Conservation (phyloP, 306 rosid genomes). For the Myrica gale region DNA sequence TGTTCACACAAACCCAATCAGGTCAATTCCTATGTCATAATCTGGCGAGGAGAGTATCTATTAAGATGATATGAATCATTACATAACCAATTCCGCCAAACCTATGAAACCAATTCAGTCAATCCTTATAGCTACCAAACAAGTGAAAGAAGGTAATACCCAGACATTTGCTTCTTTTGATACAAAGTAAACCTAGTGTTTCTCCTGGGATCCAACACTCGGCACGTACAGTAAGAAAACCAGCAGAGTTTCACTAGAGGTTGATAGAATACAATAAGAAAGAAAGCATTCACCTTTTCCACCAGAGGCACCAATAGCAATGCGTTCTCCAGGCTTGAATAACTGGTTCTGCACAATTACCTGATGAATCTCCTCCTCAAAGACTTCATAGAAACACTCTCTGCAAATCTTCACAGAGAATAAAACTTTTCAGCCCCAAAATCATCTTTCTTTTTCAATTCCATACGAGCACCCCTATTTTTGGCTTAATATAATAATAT, state of each 20-base stretch:
- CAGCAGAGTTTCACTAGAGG: neutral
- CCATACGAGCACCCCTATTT: neutral
- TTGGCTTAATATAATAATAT: neutral
- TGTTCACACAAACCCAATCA: neutral
- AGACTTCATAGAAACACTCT: constrained; percentile 78
- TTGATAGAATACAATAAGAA: neutral
- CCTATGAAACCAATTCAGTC: neutral
- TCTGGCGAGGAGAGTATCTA: neutral
- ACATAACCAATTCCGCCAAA: neutral
- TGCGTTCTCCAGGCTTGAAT: constrained; percentile 66
- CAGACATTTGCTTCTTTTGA: neutral
- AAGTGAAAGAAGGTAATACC: neutral
- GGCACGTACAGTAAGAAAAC: neutral
- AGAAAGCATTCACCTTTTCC: constrained; percentile 58
- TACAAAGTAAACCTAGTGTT: neutral
- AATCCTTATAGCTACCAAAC: neutral
- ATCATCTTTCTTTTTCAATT: neutral
- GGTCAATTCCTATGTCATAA: constrained; percentile 1
- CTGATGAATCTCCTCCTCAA: constrained; percentile 85
- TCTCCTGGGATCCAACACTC: neutral
- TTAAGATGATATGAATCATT: neutral
- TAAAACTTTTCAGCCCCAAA: neutral
- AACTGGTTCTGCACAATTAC: constrained; percentile 55
- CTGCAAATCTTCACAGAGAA: constrained; percentile 49
- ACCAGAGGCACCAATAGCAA: constrained; percentile 91